Base-by-base conservation (phyloP, 352 stramenopile species). In the Stramenopiles sp. region DNA sequence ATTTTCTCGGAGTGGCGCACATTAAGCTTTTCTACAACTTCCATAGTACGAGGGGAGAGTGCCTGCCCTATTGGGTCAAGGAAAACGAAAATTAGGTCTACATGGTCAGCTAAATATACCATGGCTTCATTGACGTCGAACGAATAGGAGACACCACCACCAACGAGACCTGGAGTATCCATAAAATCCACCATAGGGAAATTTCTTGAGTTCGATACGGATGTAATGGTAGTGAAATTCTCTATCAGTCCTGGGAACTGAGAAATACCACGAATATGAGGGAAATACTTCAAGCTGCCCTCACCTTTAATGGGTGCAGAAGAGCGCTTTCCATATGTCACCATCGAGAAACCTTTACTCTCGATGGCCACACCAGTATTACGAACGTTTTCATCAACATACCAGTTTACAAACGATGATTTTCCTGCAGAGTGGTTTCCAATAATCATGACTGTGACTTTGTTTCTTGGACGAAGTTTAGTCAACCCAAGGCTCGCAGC, bases 381-480 rank as follows among this genome's bases (percentile, higher is more conserved):
- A 44, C 10, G 22, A 15, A 10, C 39, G 19, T n/a, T 3, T 22
- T 2, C 7, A 2, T 5, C 28, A 19, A 2, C 8, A 39, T 62
- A 62, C 58, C 59, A 69, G 42, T 69, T 69, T 38, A 68, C 62
- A 46, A 69, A 66, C 12, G 54, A 63, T 23, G 59, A 68, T 44
- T 69, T 69, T 23, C 60, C 60, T 15, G 60, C 56, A 38, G 57
- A 66, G 49, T 69, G 60, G 51, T 69, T 69, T 36, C 60, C 60
- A 36, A 69, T 58, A 41, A 69, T 49, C 36, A 69, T 49, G 17
- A 69, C 57, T 32, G 58, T 68, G 7, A 64, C 58, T 23, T 65
- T 66, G 41, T 63, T 61, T 5, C 59, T 54, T 21, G 60, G 60
- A 24, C 49, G 43, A 28, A 66, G 52, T 10, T 23, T 23, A 15